A percentile compares a stretch with the other conserved stretches of the same genome.
Conservation (phyloP, 2,329 filamentous ascomycete genomes). For the Trichophyton equinum region DNA sequence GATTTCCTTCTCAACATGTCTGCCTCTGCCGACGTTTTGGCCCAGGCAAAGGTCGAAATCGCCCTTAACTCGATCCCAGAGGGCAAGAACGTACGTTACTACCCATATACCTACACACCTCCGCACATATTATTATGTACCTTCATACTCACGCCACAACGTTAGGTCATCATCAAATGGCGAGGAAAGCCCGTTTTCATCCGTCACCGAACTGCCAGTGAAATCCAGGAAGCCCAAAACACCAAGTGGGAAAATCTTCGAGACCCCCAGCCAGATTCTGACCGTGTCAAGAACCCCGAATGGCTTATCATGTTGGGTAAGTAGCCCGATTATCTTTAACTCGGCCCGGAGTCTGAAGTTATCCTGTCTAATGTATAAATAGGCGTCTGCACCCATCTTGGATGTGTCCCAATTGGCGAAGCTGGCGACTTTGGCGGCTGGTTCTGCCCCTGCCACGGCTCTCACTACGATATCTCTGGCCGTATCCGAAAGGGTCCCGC, state of each 20-base stretch:
- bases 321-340: constrained; percentile 17
- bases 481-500: constrained; percentile 96
- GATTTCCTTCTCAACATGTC: constrained; percentile 99
- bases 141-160: constrained; percentile 6
- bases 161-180: constrained; percentile 97
- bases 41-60: constrained; percentile 99
- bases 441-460: constrained; percentile 99
- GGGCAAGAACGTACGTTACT: constrained; percentile 83
- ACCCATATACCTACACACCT: background rate
- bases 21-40: constrained; percentile 92
- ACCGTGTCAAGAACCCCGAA: constrained; percentile 95
- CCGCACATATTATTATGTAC: constrained; percentile 5
- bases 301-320: constrained; percentile 98
- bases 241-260: constrained; percentile 71
- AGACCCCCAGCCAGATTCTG: constrained; percentile 80
- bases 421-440: constrained; percentile 95
- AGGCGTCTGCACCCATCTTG: constrained; percentile 98
- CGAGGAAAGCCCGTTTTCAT: constrained; percentile 99
- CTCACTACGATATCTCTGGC: constrained; percentile 98
- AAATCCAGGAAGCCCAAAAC: constrained; percentile 91
- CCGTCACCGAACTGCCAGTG: constrained; percentile 84
- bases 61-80: constrained; percentile 85
- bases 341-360: background rate
- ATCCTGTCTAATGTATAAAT: background rate
- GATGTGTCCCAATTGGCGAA: constrained; percentile 98